Evolutionary conservation across 768 basidiomycete genomes (phyloP).

Genomic region (Daedaleopsis sinensis): DNA sequence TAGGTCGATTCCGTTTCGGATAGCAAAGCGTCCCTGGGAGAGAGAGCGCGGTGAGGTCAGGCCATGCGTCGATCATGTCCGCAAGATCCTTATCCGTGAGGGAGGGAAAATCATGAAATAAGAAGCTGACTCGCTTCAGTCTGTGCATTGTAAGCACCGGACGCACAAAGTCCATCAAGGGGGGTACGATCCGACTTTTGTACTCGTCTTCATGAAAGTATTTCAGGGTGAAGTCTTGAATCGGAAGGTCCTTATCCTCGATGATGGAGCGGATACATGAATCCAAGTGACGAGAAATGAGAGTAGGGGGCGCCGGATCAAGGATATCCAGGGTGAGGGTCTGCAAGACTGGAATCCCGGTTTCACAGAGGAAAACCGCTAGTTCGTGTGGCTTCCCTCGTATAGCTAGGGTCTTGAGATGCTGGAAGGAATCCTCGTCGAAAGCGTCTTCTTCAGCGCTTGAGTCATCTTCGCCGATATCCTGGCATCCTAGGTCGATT

Average conservation of each 20-base stretch:
- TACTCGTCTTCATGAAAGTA: neutral
- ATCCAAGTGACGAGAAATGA: neutral
- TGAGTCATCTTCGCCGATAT: too few relatives aligned
- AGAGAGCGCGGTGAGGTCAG: neutral
- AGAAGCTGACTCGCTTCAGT: neutral
- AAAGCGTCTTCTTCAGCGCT: too few relatives aligned
- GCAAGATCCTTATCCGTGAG: neutral
- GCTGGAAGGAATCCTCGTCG: too few relatives aligned
- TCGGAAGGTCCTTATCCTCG: neutral
- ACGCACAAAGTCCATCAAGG: neutral
- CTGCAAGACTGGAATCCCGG: too few relatives aligned
- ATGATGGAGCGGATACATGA: neutral
- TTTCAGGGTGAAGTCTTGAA: neutral
- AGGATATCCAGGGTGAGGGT: too few relatives aligned
- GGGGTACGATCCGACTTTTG: neutral
- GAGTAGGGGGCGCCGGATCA: neutral
- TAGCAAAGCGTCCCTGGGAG: neutral
- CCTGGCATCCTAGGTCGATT: too few relatives aligned
- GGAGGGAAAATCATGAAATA: neutral
- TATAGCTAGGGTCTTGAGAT: too few relatives aligned
- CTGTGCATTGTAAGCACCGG: neutral
- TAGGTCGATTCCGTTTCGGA: neutral
- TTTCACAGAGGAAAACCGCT: too few relatives aligned
- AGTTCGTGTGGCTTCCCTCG: too few relatives aligned
- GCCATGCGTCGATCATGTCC: neutral